Base-by-base conservation (phyloP, 1,284 basidiomycete species). In the Macrocybe sp. region DNA sequence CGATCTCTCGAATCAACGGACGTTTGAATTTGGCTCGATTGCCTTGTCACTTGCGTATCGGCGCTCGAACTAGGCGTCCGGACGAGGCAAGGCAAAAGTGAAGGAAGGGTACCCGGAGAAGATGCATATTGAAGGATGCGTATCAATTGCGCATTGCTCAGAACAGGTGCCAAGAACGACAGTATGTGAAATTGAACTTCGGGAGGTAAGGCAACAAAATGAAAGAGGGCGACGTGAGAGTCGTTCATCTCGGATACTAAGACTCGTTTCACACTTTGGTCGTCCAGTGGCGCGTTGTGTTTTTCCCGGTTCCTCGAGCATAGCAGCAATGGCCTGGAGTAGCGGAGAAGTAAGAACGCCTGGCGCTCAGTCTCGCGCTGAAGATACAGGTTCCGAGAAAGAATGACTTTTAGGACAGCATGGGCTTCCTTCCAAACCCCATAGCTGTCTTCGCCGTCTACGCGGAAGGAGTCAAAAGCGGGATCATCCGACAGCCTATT, bases 181-280 rank as follows among this genome's bases (percentile, higher is more conserved):
- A 87, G 69, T 46, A 81, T 76, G 57, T 79, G 55, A 3, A 81
- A 67, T 50, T 79, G 75, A 14, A 88, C 66, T 59, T 88, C 85
- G 16, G 63, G 72, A 0, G 85, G 85, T 29, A 88, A 68, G 10
- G 57, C 56, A 12, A 54, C 56, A 56, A 77, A 79, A 11, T 30
- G 46, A 6, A 7, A 65, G 43, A 30, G 14, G 35, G 9, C 9
- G 31, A 11, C 34, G 10, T 12, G 34, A 12, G 53, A 35, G 51
- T 35, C 12, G 49, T 22, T 4, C 10, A 30, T 38, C 42, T 37
- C 22, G 52, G 46, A 29, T 48, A 51, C 7, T 52, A 37, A n/a
- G 37, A 16, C 12, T 34, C 29, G 32, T 22, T n/a, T 42, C 46
- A 22, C 36, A 45, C 12, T 53, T 22, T 34, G 7, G 22, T 22